Percentiles rank a stretch among this genome's conserved stretches.
Conservation (phyloP, 352 stramenopile genomes). For the Pythium plurisporium region DNA sequence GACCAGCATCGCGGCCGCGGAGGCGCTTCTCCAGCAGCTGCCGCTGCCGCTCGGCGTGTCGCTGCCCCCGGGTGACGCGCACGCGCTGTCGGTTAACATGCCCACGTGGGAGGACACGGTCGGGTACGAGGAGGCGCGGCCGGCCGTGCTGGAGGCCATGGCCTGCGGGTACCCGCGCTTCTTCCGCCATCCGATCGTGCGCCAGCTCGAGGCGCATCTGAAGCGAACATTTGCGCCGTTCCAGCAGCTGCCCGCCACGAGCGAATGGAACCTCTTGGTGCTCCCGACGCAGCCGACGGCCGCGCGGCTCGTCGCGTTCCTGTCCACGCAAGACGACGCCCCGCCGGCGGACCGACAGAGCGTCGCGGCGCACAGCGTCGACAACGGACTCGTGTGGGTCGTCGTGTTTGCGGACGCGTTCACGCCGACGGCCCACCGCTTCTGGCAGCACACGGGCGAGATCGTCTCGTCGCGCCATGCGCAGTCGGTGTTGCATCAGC, state of each 20-base stretch:
- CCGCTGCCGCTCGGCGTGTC: conserved; percentile 61
- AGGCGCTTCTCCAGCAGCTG: conserved; percentile 14
- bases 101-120: conserved; percentile 82
- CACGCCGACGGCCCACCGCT: conserved; percentile 60
- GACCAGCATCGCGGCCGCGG: conserved; percentile 9
- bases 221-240: conserved; percentile 22
- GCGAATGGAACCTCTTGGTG: conserved; percentile 38
- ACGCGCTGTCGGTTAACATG: conserved; percentile 84
- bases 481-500: conserved; percentile 41
- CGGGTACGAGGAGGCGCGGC: conserved; percentile 86
- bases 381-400: conserved; percentile 50
- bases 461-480: conserved; percentile 88
- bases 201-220: conserved; percentile 48
- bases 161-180: conserved; percentile 91
- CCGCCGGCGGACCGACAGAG: not conserved
- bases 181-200: conserved; percentile 86
- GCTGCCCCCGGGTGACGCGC: conserved; percentile 56
- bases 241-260: conserved; percentile 13
- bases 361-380: conserved; percentile 31
- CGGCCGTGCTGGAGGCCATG: conserved; percentile 63
- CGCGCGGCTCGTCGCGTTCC: conserved; percentile 60
- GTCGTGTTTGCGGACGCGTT: conserved; percentile 73
- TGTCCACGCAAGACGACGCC: conserved; percentile 31
- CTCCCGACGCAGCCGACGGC: conserved; percentile 59
- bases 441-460: conserved; percentile 94